Evolutionary conservation across 805 yeast species (phyloP), one percentile per base, ranked within the genome.

Genomic region (Zygotorulaspora sp.): DNA sequence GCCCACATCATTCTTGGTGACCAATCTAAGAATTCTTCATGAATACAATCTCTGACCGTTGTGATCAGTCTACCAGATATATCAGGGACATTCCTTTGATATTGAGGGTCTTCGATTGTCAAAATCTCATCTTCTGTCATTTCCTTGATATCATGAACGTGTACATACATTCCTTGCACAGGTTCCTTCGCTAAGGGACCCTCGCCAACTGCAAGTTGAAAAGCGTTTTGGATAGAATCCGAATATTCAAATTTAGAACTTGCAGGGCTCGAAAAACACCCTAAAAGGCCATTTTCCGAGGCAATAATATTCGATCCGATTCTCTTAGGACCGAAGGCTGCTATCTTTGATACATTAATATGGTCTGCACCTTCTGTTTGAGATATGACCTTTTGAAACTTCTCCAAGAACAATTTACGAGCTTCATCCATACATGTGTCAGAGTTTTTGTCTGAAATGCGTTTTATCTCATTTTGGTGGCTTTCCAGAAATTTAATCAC

Each of bases 131-230:
- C 57, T 14, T 54, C 61, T 9, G 55, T 40, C 50, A 53, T 50
- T 23, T 48, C 52, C 19, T 56, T 60, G 9, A 72, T 61, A 3
- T 62, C 62, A 34, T 71, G 72, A 16, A 78, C 43, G 5, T 75
- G 58, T 1, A 80, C 75, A 10, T 83, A 72, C 46, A 84, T 74
- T 6, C 97, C 96, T 58, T 87, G 90, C 15, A 86, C 73, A 0
- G 88, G 89, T 58, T 92, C 99, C 4, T 82, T 75, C 0, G 90
- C 81, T 30, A 92, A 67, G 0, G 97, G 97, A 2, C 99, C 99
- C 55, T 80, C 85, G 28, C 72, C 69, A 31, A 78, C 75, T 3
- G 96, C 86, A 25, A 87, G 63, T 57, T 86, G 94, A 61, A 88
- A 89, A 1, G 96, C 98, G 48, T 83, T 81, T 31, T 84, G 54